Percentiles rank a stretch among this genome's conserved stretches.
phyloP scores from a whole-genome alignment of 1,284 basidiomycete genomes.

The Cutaneotrichosporon spelunceum region DNA sequence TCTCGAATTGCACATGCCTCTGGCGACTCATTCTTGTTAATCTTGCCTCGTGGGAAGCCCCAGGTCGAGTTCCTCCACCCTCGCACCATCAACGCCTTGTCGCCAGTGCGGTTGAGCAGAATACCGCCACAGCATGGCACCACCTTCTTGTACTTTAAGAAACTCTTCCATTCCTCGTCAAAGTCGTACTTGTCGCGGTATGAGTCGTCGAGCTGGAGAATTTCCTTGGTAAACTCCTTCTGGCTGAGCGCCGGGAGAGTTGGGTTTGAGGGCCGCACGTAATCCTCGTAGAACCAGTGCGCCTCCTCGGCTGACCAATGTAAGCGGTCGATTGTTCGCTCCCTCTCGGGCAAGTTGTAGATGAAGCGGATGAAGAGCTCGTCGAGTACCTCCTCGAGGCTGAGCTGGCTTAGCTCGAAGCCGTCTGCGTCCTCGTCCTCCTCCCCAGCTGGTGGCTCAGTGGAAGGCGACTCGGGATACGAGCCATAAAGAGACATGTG shows the following conservation, averaged over 20 bases:
- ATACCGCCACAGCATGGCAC: conserved; percentile 99
- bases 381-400: conserved; percentile 64
- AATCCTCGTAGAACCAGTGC: conserved; percentile 99
- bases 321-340: conserved; percentile 85
- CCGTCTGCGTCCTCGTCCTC: conserved; percentile 39
- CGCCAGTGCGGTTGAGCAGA: conserved; percentile 84
- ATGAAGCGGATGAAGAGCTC: conserved; percentile 96
- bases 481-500: background rate
- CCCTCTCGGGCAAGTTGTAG: conserved; percentile 90
- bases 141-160: conserved; percentile 86
- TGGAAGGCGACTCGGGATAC: background rate
- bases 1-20: conserved; percentile 84
- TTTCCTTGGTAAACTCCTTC: conserved; percentile 89
- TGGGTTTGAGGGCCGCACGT: conserved; percentile 85
- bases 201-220: conserved; percentile 60
- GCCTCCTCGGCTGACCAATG: conserved; percentile 99
- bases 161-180: conserved; percentile 50
- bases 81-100: conserved; percentile 94
- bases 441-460: conserved; percentile 9
- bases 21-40: conserved; percentile 86
- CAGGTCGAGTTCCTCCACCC: conserved; percentile 97
- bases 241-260: conserved; percentile 81
- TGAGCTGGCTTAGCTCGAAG: conserved; percentile 29
- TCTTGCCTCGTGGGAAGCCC: conserved; percentile 99
- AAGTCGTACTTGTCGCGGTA: conserved; percentile 41